A percentile compares a stretch with the other conserved stretches of the same genome.
Evolutionary conservation across 768 basidiomycete species (phyloP).

Genomic region (Mycena metata): DNA sequence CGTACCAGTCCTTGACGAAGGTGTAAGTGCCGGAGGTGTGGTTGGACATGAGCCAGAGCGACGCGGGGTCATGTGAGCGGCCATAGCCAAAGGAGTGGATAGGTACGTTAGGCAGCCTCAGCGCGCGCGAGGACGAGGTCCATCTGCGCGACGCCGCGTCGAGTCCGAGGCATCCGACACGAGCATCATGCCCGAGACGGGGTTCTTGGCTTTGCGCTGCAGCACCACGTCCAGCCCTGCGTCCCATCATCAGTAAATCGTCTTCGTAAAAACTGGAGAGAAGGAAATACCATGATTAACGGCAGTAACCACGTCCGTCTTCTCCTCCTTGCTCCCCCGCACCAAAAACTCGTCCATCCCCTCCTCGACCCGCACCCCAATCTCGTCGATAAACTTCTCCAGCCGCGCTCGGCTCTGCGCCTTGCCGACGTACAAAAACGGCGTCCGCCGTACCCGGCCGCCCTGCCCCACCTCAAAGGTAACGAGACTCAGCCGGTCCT

Average conservation of each 20-base stretch:
- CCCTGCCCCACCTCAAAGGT: slow-evolving; percentile 92
- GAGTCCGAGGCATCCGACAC: slow-evolving; percentile 94
- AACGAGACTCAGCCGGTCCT: slow-evolving; percentile 90
- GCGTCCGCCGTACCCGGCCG: slow-evolving; percentile 91
- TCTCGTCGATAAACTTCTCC: slow-evolving; percentile 83
- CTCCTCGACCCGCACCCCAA: slow-evolving; percentile 61
- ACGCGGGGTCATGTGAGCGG: slow-evolving; percentile 96
- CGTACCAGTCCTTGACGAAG: slow-evolving; percentile 98
- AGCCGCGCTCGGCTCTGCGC: slow-evolving; percentile 78
- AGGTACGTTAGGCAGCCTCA: slow-evolving; percentile 95
- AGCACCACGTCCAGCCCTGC: slow-evolving; percentile 92
- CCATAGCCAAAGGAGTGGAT: slow-evolving; percentile 99
- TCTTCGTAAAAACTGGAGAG: slow-evolving; percentile 1
- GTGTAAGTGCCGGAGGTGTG: slow-evolving; percentile 98
- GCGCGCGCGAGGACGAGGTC: slow-evolving; percentile 97
- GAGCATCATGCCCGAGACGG: slow-evolving; percentile 91
- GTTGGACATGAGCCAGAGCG: slow-evolving; percentile 98
- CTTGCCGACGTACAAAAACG: slow-evolving; percentile 84
- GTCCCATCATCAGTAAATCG: slow-evolving; percentile 20
- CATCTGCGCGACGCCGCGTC: slow-evolving; percentile 95
- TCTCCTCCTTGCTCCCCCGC: slow-evolving; percentile 87
- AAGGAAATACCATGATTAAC: slow-evolving; percentile 85
- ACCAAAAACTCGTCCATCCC: slow-evolving; percentile 69
- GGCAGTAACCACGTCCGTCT: slow-evolving; percentile 98
- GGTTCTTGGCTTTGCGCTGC: slow-evolving; percentile 93